phyloP scores from a whole-genome alignment of 495 filamentous ascomycete genomes.

The Penicillium paradoxum region DNA sequence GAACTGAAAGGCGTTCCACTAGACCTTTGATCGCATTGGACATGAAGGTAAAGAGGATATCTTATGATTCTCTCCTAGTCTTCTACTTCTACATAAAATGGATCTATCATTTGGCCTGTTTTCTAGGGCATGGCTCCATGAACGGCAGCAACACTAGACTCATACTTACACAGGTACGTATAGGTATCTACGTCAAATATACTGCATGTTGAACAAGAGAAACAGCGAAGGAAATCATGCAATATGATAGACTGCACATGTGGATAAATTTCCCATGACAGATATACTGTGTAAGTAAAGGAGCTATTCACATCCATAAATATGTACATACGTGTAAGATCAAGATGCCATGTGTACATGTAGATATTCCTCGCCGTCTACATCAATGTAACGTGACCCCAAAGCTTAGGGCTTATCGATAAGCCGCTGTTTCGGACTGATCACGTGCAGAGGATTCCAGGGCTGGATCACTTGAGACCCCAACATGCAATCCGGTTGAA shows the following conservation, averaged over 20 bases:
- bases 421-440: neutral
- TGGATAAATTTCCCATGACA: no score
- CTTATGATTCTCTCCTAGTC: neutral
- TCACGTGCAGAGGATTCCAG: slow-evolving; percentile 17
- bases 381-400: slow-evolving; percentile 4
- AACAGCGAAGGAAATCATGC: no score
- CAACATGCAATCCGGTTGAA: slow-evolving; percentile 11
- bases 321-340: neutral
- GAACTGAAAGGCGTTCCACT: neutral
- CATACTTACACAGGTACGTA: no score
- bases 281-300: no score
- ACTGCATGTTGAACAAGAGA: no score
- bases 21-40: no score
- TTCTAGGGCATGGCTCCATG: neutral
- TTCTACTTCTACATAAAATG: neutral
- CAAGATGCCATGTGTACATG: neutral
- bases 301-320: no score
- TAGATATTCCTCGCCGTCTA: neutral
- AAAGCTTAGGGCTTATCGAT: slow-evolving; percentile 15
- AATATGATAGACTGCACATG: no score
- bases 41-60: neutral
- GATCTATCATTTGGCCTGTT: neutral
- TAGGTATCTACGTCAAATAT: no score
- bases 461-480: slow-evolving; percentile 4
- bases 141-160: no score